A percentile compares a stretch with the other conserved stretches of the same genome.
phyloP scores from a whole-genome alignment of 345 rosid species.

The Angophora floribunda region DNA sequence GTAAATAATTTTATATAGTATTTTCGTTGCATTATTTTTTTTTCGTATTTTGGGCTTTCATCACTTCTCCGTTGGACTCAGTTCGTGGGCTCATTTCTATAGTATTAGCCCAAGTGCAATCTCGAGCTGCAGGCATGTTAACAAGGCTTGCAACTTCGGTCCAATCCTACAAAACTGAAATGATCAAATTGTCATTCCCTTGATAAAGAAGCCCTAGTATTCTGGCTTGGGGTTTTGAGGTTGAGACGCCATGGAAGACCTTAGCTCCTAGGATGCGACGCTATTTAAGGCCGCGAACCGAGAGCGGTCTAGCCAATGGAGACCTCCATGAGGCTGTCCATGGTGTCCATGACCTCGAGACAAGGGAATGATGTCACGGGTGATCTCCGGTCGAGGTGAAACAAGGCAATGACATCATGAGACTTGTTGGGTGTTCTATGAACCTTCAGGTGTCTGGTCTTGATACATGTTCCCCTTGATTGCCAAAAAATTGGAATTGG shows the following conservation, averaged over 20 bases:
- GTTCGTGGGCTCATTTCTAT: neutral
- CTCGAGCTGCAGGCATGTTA: too few relatives aligned
- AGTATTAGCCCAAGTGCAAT: neutral
- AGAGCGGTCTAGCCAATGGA: neutral
- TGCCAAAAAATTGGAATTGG: neutral
- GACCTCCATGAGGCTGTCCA: neutral
- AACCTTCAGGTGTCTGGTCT: neutral
- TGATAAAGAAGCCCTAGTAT: neutral
- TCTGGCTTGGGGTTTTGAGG: neutral
- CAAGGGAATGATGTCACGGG: neutral
- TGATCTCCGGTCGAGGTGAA: neutral
- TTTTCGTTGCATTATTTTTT: neutral
- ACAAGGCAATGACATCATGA: fast-evolving
- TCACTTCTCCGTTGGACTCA: neutral
- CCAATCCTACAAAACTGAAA: neutral
- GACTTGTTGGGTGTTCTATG: neutral
- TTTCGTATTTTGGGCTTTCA: neutral
- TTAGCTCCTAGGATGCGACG: neutral
- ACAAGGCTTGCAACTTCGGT: neutral
- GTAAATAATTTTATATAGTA: neutral
- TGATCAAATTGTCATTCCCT: neutral
- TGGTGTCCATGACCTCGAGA: neutral
- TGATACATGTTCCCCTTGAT: neutral
- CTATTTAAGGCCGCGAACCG: neutral
- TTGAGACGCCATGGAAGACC: neutral